A percentile compares a stretch with the other conserved stretches of the same genome.
These are phyloP conservation scores for Raphanus sativus DNA, from an alignment of 345 rosid species.

Conservation along the genomic window DNA sequence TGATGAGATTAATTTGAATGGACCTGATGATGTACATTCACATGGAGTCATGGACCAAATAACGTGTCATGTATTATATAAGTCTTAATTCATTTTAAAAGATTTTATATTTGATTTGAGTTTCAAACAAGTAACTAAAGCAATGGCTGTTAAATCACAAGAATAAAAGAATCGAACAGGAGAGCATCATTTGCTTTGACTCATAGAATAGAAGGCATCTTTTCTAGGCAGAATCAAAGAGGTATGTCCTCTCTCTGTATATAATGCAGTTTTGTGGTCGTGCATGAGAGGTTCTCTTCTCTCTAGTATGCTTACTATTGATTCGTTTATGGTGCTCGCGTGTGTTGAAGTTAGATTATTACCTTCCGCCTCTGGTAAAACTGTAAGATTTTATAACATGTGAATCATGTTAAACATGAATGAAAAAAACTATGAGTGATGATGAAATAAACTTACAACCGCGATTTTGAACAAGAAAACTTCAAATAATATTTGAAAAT, in stretches of 20 bases:
- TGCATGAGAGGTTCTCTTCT: neutral
- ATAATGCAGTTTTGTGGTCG: neutral
- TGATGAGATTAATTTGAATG: neutral
- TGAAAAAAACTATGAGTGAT: neutral
- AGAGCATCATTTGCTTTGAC: neutral
- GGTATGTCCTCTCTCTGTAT: neutral
- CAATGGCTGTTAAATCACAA: constrained; percentile 19
- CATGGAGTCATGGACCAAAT: constrained; percentile 22
- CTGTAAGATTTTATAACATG: neutral
- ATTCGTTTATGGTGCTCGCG: neutral
- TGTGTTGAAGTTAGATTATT: neutral
- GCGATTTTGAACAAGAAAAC: neutral
- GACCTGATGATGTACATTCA: neutral
- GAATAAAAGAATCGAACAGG: constrained; percentile 18
- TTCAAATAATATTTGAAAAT: neutral
- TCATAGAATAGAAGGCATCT: constrained; percentile 14
- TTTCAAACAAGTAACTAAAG: constrained; percentile 26
- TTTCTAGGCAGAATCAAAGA: constrained; percentile 9
- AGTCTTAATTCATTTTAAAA: neutral
- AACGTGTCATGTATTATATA: constrained; percentile 8
- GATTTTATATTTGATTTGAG: constrained; percentile 22
- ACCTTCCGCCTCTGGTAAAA: neutral
- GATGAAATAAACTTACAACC: neutral
- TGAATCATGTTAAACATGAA: neutral
- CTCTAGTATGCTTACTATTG: neutral